A percentile compares a stretch with the other conserved stretches of the same genome.
These are phyloP conservation scores for Lachancea waltii DNA, from an alignment of 805 yeast genomes.

Conservation along the genomic window DNA sequence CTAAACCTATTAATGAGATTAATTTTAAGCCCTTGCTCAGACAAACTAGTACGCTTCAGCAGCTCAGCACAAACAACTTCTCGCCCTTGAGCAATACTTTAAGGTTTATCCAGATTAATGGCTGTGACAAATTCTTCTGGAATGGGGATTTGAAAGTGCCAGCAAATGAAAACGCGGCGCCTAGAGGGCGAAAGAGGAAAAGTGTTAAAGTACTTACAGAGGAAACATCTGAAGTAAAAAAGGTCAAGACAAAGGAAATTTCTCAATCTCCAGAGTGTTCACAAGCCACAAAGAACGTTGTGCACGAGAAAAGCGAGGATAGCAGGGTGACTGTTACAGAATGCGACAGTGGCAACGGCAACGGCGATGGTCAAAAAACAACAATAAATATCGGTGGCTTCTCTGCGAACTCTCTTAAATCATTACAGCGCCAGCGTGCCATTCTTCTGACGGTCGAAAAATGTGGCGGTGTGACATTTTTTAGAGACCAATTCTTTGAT, in stretches of 20 bases:
- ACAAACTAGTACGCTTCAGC: conserved; percentile 13
- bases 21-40: neutral
- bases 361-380: conserved; percentile 1
- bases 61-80: conserved; percentile 22
- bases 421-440: conserved; percentile 39
- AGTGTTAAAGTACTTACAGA: neutral
- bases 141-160: conserved; percentile 27
- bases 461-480: conserved; percentile 40
- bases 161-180: conserved; percentile 10
- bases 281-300: too few relatives aligned
- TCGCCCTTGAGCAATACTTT: conserved; percentile 26
- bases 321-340: too few relatives aligned
- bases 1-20: neutral
- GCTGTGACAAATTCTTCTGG: conserved; percentile 28
- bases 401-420: conserved; percentile 38
- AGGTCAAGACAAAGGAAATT: conserved; percentile 10
- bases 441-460: conserved; percentile 39
- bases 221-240: neutral
- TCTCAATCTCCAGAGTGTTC: too few relatives aligned
- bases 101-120: conserved; percentile 18
- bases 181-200: conserved; percentile 12
- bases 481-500: conserved; percentile 37
- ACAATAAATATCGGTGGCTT: conserved; percentile 29
- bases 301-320: neutral
- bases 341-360: conserved; percentile 1